phyloP scores from a whole-genome alignment of 495 filamentous ascomycete species.

The Zalerion maritima region DNA sequence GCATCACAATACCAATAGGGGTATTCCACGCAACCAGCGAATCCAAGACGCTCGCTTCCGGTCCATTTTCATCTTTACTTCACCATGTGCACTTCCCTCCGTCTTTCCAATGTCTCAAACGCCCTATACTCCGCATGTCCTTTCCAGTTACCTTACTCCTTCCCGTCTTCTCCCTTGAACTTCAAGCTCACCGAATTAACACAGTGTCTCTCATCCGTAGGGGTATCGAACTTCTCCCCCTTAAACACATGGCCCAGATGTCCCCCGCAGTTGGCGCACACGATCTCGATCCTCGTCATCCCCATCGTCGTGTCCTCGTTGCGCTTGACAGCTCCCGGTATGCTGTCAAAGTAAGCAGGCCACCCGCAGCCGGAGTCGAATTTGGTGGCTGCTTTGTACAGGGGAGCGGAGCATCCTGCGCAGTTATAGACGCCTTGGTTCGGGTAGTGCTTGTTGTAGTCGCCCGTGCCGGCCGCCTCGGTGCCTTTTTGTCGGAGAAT shows the following conservation, averaged over 20 bases:
- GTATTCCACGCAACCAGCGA: no score
- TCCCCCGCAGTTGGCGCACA: slow-evolving; percentile 84
- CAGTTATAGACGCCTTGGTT: slow-evolving; percentile 64
- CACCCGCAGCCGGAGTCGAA: slow-evolving; percentile 95
- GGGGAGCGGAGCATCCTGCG: slow-evolving; percentile 69
- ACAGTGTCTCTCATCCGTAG: slow-evolving; percentile 93
- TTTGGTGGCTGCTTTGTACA: slow-evolving; percentile 83
- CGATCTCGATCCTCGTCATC: slow-evolving; percentile 83
- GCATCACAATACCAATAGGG: no score
- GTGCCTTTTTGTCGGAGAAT: slow-evolving; percentile 85
- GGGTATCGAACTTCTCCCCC: slow-evolving; percentile 79
- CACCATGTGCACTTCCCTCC: no score
- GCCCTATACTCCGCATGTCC: no score
- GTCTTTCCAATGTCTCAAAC: no score
- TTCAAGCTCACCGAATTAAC: slow-evolving; percentile 89
- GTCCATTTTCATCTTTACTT: no score
- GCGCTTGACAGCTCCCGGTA: slow-evolving; percentile 75
- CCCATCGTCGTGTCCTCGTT: slow-evolving; percentile 64
- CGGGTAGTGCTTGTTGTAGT: slow-evolving; percentile 79
- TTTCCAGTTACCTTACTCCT: slow-evolving; percentile 14
- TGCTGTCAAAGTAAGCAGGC: slow-evolving; percentile 92
- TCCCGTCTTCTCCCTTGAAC: slow-evolving; percentile 49
- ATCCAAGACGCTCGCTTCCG: no score
- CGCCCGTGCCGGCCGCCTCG: slow-evolving; percentile 61
- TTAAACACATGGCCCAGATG: slow-evolving; percentile 97